Conservation (phyloP, 139 green algal species). For the Chlorella sorokiniana region DNA sequence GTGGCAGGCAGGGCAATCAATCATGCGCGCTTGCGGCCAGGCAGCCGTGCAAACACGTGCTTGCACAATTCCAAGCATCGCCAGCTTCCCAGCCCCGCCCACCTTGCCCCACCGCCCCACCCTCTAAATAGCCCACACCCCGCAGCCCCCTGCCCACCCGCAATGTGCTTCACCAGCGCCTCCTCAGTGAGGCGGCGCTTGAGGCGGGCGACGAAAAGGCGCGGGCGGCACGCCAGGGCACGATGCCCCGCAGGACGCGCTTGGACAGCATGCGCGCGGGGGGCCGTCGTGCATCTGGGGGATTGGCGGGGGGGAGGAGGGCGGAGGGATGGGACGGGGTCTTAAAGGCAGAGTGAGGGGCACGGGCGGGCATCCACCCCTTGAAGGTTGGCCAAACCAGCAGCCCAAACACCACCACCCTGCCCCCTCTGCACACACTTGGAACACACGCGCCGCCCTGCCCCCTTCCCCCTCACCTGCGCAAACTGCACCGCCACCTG, state of each 20-base stretch:
- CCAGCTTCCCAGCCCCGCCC: neutral
- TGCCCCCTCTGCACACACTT: neutral
- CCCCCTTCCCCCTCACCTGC: constrained; percentile 44
- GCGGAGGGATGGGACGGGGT: neutral
- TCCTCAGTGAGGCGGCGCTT: constrained; percentile 76
- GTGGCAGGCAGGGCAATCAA: no score
- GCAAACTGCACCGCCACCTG: constrained; percentile 91
- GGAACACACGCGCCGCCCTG: no score
- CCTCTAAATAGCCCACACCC: neutral
- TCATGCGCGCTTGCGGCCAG: neutral
- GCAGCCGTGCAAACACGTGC: neutral
- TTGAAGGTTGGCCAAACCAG: no score
- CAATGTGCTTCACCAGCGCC: constrained; percentile 63
- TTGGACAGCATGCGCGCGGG: constrained; percentile 92
- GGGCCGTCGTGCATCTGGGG: constrained; percentile 94
- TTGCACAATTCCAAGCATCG: no score
- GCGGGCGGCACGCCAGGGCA: constrained; percentile 85
- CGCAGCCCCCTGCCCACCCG: neutral
- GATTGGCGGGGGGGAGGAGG: no score
- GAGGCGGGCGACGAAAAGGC: constrained; percentile 85
- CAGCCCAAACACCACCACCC: neutral
- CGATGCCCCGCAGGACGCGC: constrained; percentile 84
- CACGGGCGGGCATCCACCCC: no score
- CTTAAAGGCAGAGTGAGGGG: neutral
- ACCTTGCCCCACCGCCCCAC: neutral